Evolutionary conservation across 257 asterid genomes (phyloP), one percentile per base, ranked within the genome.

Genomic region (Plantago elongata): DNA sequence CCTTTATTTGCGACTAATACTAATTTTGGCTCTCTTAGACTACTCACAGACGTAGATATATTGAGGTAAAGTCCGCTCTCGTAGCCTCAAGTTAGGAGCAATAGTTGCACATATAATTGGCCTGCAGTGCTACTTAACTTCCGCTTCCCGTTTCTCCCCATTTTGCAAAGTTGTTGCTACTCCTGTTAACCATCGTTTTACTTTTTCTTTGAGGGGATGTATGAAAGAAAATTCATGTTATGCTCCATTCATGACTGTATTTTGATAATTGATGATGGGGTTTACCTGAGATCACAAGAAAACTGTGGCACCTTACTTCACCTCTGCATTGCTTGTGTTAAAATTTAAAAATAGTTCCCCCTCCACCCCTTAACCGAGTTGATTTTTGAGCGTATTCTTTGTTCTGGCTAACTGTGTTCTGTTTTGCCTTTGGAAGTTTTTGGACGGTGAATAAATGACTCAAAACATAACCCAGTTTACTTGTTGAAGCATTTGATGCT

Each of bases 61-160:
- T 54, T 49, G 17, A 30, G 68, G 51, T 59, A 52, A 51, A 17
- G 52, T 62, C 18, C 46, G 49, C 50, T 16, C 52, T 18, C 8
- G 62, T 62, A 69, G 55, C 64, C 17, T 48, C 71, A 49, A 57
- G 66, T 15, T 68, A 29, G 66, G 63, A 65, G 50, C 61, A 44
- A 60, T 38, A 58, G 37, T 40, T n/a, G 79, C 72, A 73, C 69
- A 77, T 72, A 66, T 54, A 49, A 50, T 62, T 57, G 47, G 46
- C 52, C 42, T 62, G 44, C 60, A 62, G 64, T 48, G 59, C 57
- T 66, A 2, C 18, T 16, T 11, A 34, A 18, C 44, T 50, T 64
- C 22, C 34, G 11, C 16, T 56, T 50, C 50, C 34, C 44, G 44
- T 66, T 54, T 54, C 30, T 3, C 37, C 44, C 27, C 45, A 45